Evolutionary conservation across 2,329 filamentous ascomycete species (phyloP), one percentile per base, ranked within the genome.

Genomic region (Xylariaceae sp.): DNA sequence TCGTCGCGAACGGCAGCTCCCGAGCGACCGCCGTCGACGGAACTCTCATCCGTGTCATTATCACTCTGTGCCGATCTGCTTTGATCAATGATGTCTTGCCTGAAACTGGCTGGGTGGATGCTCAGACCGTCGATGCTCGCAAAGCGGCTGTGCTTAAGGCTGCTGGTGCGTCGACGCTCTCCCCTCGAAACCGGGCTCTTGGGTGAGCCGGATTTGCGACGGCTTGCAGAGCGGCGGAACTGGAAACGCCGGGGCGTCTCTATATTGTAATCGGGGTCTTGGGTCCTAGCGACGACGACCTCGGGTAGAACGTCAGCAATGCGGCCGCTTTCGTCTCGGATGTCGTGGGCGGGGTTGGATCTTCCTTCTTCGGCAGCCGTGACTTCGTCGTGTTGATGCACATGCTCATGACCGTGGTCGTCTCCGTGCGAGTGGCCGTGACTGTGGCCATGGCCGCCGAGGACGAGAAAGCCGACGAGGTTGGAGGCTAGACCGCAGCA

Each of bases 1-100:
- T 14, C 63, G 11, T 67, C 59, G 1, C 51, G 56, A 38, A 53
- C 54, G n/a, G 55, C 56, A 31, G 62, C 68, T 43, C 72, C 65
- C 6, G 73, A 71, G 9, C 71, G 70, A 14, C 72, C 71, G 6
- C 77, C 76, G 14, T 80, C 78, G 11, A 69, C 69, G 31, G 78
- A 77, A 50, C 75, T 80, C 30, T 82, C 82, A 44, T 76, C 71
- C n/a, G 66, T 63, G 12, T 66, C 63, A 18, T 59, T 74, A 22
- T 80, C 78, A 3, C 82, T 78, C 4, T 76, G 73, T 36, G 81
- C 82, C 41, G 83, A 74, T 44, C 82, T 80, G 52, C 84, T 86
- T n/a, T 89, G 89, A 35, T 86, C 85, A 57, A 97, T 95, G 59
- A 99, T 96, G 48, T 92, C 90, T 66, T 95, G 88, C 57, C 94